Base-by-base conservation (phyloP, 148 eudicot species). In the Tetragonia tetragonoides region DNA sequence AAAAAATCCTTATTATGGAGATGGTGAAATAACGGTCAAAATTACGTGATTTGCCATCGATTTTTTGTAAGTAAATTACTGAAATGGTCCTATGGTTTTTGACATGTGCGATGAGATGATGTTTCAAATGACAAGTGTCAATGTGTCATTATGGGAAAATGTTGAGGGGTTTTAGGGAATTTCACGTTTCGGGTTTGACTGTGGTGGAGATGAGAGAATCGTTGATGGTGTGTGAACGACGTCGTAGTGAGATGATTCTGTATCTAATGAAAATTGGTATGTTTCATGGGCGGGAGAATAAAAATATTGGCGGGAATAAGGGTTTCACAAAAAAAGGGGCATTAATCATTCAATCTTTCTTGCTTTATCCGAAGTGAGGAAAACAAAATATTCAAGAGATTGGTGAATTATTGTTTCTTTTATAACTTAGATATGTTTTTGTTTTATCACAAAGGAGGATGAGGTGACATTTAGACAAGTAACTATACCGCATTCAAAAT, bases 231-330 rank as follows among this genome's bases (percentile, higher is more conserved):
- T 6, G 7, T 14, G 6, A 69, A 69, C 74, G 70, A 70, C 69
- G 80, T 34, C 75, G 80, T 78, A 28, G 0, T 0, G 9, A 0
- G 39, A 16, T 3, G 38, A 17, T 10, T 9, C 28, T 1, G n/a
- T 57, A 15, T 34, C 37, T 6, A 18, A 7, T 10, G 49, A 44
- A 10, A 40, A 8, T 17, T 17, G 39, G n/a, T 6, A 4, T 7
- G 57, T 15, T 46, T 1, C 10, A 62, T 42, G 69, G 49, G 82
- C 82, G 82, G 82, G 82, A 79, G 73, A 73, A 1, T 5, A 64
- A 16, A 69, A 23, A 54, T 6, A 73, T 79, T 73, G 78, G 82
- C 82, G 82, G 82, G 82, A 66, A 34, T 66, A 47, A 39, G 24
- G 6, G 11, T 42, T 40, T n/a, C 12, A 28, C 28, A 24, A 20